Percentiles rank a stretch among this genome's conserved stretches.
Conservation (phyloP, 2,329 filamentous ascomycete species). For the Phyllosticta citribraziliensis region DNA sequence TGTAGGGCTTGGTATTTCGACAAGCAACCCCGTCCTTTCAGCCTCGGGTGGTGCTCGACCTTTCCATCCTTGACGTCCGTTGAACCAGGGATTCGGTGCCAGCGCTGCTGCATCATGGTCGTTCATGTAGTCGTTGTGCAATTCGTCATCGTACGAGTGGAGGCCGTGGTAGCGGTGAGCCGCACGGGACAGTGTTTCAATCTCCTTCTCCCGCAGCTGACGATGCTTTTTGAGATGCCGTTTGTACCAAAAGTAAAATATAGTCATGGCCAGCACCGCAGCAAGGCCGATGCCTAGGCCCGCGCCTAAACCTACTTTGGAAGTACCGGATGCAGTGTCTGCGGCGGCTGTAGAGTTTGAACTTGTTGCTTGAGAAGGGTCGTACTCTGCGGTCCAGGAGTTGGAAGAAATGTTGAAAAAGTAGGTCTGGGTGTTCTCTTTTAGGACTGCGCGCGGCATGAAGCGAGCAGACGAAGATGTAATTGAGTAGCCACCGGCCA, state of each 20-base stretch:
- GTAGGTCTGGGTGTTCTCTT: constrained; percentile 37
- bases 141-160: not conserved
- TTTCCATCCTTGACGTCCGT: constrained; percentile 22
- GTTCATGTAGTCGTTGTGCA: not conserved
- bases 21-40: constrained; percentile 37
- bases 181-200: constrained; percentile 43
- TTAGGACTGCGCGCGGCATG: constrained; percentile 26
- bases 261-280: constrained; percentile 31
- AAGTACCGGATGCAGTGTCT: constrained; percentile 17
- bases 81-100: constrained; percentile 5
- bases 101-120: constrained; percentile 5
- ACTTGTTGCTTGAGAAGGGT: constrained; percentile 26
- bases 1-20: constrained; percentile 40
- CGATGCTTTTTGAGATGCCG: constrained; percentile 30
- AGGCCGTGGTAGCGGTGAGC: constrained; percentile 32
- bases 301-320: constrained; percentile 36
- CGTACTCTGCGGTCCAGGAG: constrained; percentile 49
- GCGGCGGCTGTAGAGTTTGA: constrained; percentile 5
- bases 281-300: constrained; percentile 36
- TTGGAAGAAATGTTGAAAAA: constrained; percentile 55
- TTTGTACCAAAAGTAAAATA: constrained; percentile 40
- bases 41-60: constrained; percentile 24
- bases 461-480: constrained; percentile 26
- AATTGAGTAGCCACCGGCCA: constrained; percentile 49
- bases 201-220: constrained; percentile 42